Evolutionary conservation across 2,329 filamentous ascomycete species (phyloP).

Genomic region (Epichloe sylvatica): DNA sequence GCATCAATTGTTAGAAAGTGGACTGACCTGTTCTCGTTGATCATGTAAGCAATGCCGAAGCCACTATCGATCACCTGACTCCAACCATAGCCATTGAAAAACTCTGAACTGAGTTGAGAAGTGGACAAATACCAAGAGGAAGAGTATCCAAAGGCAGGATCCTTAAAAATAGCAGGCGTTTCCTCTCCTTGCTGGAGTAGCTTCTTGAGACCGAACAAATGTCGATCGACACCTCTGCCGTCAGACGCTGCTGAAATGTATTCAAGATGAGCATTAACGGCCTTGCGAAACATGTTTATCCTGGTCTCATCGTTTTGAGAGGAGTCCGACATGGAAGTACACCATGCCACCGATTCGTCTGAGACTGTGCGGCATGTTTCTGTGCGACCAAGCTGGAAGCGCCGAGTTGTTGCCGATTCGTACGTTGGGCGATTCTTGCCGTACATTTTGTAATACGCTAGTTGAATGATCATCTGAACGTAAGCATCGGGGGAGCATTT

Average conservation of each 20-base stretch:
- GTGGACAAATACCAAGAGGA: slow-evolving; percentile 80
- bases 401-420: slow-evolving; percentile 85
- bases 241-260: slow-evolving; percentile 85
- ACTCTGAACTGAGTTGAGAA: slow-evolving; percentile 85
- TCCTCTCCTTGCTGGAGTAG: slow-evolving; percentile 68
- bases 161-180: slow-evolving; percentile 68
- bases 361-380: slow-evolving; percentile 90
- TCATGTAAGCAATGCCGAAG: slow-evolving; percentile 98
- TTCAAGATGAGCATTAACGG: slow-evolving; percentile 68
- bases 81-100: slow-evolving; percentile 99
- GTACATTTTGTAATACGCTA: slow-evolving; percentile 98
- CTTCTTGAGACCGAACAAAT: slow-evolving; percentile 95
- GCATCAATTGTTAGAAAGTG: no score
- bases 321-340: slow-evolving; percentile 67
- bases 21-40: slow-evolving; percentile 85
- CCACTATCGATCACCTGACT: slow-evolving; percentile 92
- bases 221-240: slow-evolving; percentile 86
- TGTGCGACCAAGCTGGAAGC: slow-evolving; percentile 91
- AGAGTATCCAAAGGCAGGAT: slow-evolving; percentile 75
- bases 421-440: slow-evolving; percentile 96
- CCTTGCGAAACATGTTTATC: slow-evolving; percentile 65
- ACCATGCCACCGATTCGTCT: slow-evolving; percentile 84
- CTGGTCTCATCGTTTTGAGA: slow-evolving; percentile 48
- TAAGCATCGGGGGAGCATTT: slow-evolving; percentile 95
- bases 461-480: slow-evolving; percentile 96